Conservation (phyloP, 345 rosid genomes). For the Populus alba region DNA sequence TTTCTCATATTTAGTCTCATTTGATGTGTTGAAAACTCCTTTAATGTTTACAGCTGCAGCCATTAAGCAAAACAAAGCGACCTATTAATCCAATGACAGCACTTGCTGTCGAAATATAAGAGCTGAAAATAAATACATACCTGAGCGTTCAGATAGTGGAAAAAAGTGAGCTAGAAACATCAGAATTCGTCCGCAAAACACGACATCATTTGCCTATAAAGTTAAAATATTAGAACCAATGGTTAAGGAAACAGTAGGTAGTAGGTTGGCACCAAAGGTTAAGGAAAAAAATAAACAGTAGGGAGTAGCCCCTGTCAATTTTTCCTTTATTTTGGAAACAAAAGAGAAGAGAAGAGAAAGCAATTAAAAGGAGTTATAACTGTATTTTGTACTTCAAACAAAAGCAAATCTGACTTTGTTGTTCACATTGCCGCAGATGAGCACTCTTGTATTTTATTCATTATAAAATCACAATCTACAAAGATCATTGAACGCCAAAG, state of each 20-base stretch:
- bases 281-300: not conserved
- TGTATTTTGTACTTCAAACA: not conserved
- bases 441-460: not conserved
- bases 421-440: not conserved
- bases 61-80: constrained; percentile 22
- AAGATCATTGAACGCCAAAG: not conserved
- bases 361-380: not conserved
- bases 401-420: constrained; percentile 2
- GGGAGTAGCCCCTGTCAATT: not conserved
- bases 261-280: not conserved
- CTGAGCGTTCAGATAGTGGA: constrained; percentile 94
- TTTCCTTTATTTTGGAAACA: not conserved
- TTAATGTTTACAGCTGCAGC: constrained; percentile 94
- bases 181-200: constrained; percentile 94
- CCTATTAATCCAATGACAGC: constrained; percentile 8
- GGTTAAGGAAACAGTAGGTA: not conserved
- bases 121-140: constrained; percentile 34
- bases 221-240: constrained; percentile 12
- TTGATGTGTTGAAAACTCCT: constrained; percentile 95
- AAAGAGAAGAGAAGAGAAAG: not conserved
- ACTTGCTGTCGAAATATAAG: not conserved
- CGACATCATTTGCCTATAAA: constrained; percentile 89
- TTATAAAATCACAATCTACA: not conserved
- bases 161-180: constrained; percentile 96
- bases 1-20: constrained; percentile 89